phyloP scores from a whole-genome alignment of 805 yeast species.

The Sugiyamaella smithiae region DNA sequence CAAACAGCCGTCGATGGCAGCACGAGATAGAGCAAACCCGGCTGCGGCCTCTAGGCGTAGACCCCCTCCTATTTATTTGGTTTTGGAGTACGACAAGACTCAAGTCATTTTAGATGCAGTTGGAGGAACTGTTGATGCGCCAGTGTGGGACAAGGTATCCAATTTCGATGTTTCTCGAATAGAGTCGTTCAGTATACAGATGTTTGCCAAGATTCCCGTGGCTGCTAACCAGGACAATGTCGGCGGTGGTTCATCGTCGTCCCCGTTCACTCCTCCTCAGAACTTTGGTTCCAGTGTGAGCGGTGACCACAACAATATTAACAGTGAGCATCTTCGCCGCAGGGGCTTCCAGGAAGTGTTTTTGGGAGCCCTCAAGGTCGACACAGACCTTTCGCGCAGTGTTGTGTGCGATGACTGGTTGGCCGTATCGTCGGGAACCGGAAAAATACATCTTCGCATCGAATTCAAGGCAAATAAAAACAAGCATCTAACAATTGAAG shows the following conservation, averaged over 20 bases:
- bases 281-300: constrained; percentile 1
- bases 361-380: constrained; percentile 66
- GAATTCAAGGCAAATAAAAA: constrained; percentile 62
- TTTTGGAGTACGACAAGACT: constrained; percentile 92
- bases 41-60: constrained; percentile 8
- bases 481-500: constrained; percentile 78
- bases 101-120: constrained; percentile 85
- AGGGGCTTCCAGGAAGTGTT: constrained; percentile 60
- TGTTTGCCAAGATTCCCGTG: constrained; percentile 66
- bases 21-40: neutral
- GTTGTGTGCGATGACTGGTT: constrained; percentile 21
- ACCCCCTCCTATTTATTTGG: constrained; percentile 68
- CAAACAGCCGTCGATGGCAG: constrained; percentile 1
- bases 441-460: constrained; percentile 48
- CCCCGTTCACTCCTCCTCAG: constrained; percentile 11
- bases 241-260: constrained; percentile 10
- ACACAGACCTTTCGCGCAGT: constrained; percentile 29
- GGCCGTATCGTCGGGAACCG: constrained; percentile 31
- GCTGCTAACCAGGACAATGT: constrained; percentile 30
- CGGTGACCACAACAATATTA: constrained; percentile 4
- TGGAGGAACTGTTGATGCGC: constrained; percentile 72
- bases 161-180: constrained; percentile 81
- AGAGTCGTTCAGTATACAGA: constrained; percentile 67
- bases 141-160: constrained; percentile 85
- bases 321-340: constrained; percentile 5